A percentile compares a stretch with the other conserved stretches of the same genome.
phyloP scores from a whole-genome alignment of 2,329 filamentous ascomycete genomes.

The Xylaria sp. region DNA sequence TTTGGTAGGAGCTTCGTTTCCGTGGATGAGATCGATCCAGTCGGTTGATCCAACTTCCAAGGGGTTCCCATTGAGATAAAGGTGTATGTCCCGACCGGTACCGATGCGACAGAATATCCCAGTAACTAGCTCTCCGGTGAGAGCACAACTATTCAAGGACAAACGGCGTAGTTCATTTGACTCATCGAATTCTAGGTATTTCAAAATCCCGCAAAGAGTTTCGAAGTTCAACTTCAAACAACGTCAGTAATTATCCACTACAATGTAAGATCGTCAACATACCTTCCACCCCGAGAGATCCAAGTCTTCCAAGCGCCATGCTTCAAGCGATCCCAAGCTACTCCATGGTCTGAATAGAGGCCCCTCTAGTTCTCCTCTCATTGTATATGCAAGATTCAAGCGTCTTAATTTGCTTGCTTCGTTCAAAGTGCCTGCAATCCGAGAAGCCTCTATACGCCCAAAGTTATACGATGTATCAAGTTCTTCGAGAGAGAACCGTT shows the following conservation, averaged over 20 bases:
- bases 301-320: slow-evolving; percentile 62
- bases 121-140: slow-evolving; percentile 61
- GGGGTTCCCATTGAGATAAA: slow-evolving; percentile 63
- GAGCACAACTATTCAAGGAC: slow-evolving; percentile 61
- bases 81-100: slow-evolving; percentile 57
- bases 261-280: slow-evolving; percentile 32
- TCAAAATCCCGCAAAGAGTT: slow-evolving; percentile 58
- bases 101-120: slow-evolving; percentile 63
- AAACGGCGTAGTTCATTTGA: slow-evolving; percentile 57
- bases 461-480: slow-evolving; percentile 65
- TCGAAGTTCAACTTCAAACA: slow-evolving; percentile 58
- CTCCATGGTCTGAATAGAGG: slow-evolving; percentile 58
- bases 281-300: slow-evolving; percentile 66
- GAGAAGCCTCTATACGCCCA: slow-evolving; percentile 60
- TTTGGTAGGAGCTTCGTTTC: slow-evolving; percentile 59
- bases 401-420: slow-evolving; percentile 57
- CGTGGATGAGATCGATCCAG: slow-evolving; percentile 59
- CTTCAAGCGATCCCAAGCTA: slow-evolving; percentile 48
- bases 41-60: slow-evolving; percentile 63
- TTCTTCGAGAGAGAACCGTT: slow-evolving; percentile 56
- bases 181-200: slow-evolving; percentile 55
- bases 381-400: slow-evolving; percentile 62
- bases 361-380: slow-evolving; percentile 57
- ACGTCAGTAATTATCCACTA: slow-evolving; percentile 28
- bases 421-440: slow-evolving; percentile 56